These are phyloP conservation scores for Potentilla sterilis DNA, from an alignment of 306 rosid species.

Conservation along the genomic window DNA sequence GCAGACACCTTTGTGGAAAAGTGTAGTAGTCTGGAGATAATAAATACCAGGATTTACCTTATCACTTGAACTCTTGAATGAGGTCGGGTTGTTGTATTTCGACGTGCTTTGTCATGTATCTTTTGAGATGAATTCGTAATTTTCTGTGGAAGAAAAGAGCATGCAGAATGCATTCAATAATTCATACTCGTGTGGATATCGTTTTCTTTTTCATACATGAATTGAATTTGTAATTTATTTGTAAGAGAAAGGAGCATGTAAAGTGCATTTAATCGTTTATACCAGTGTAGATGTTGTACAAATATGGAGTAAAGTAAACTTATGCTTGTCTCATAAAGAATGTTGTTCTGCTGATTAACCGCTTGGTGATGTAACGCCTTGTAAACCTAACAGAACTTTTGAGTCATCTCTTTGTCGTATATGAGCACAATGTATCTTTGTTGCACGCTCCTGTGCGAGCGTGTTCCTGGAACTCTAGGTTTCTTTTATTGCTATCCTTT, in stretches of 20 bases:
- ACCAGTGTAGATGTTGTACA: neutral
- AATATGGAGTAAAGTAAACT: neutral
- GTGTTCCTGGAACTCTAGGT: neutral
- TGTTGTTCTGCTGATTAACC: neutral
- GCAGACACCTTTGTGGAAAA: neutral
- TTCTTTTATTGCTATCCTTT: neutral
- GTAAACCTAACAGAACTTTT: neutral
- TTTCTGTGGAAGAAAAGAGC: neutral
- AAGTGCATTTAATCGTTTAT: neutral
- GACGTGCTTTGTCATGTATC: neutral
- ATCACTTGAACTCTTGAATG: constrained; percentile 3
- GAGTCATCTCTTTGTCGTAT: neutral
- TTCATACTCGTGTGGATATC: neutral
- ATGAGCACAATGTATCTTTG: neutral
- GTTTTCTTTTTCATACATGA: neutral
- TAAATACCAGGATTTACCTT: neutral
- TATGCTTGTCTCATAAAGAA: neutral
- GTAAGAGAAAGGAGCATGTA: neutral
- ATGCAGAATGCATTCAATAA: neutral
- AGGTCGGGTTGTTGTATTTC: neutral
- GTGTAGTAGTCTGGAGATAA: neutral
- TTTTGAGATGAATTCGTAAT: neutral
- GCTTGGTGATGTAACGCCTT: neutral
- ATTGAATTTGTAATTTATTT: neutral
- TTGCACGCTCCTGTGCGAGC: neutral